These are phyloP conservation scores for Leavenworthia alabamica DNA, from an alignment of 345 rosid species.

Conservation along the genomic window DNA sequence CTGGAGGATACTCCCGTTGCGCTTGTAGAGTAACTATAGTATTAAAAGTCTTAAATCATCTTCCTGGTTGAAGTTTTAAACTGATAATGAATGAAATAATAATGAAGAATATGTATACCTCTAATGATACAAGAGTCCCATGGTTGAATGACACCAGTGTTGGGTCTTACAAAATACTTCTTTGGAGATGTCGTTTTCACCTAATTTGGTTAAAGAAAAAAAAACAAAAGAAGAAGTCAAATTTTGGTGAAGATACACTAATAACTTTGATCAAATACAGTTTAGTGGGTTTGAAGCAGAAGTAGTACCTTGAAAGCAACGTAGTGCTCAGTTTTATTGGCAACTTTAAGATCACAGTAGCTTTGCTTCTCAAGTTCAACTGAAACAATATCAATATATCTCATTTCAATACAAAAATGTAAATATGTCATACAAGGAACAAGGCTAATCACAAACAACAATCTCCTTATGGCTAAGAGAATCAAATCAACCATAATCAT, in stretches of 20 bases:
- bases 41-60: neutral
- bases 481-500: neutral
- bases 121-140: slow-evolving; percentile 65
- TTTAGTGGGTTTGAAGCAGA: neutral
- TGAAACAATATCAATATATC: slow-evolving; percentile 22
- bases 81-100: neutral
- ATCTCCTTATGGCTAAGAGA: neutral
- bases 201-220: slow-evolving; percentile 31
- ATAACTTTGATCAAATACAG: no score
- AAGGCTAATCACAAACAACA: neutral
- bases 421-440: neutral
- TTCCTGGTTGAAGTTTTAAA: neutral
- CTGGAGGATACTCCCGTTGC: slow-evolving; percentile 66
- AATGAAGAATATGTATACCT: slow-evolving; percentile 37
- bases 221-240: slow-evolving; percentile 1
- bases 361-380: slow-evolving; percentile 70
- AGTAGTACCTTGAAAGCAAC: slow-evolving; percentile 79
- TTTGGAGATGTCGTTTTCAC: slow-evolving; percentile 97
- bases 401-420: neutral
- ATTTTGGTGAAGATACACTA: no score
- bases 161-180: slow-evolving; percentile 97
- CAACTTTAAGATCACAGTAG: slow-evolving; percentile 63
- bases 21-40: slow-evolving; percentile 88
- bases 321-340: slow-evolving; percentile 66
- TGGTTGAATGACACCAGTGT: slow-evolving; percentile 75